Conservation (phyloP, 495 filamentous ascomycete species). For the Annulohypoxylon stygium region DNA sequence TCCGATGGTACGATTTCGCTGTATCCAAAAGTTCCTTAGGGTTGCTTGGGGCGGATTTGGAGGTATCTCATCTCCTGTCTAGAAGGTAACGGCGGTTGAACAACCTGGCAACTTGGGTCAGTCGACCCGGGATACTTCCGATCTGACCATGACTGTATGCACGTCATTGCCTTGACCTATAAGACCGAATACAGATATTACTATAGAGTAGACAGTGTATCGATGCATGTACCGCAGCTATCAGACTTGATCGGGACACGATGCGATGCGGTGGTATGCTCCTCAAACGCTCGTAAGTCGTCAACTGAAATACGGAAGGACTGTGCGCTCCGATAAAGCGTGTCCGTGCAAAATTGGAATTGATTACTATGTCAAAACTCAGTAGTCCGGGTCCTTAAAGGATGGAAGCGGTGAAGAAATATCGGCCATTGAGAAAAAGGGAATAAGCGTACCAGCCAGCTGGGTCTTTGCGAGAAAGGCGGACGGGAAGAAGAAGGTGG, state of each 20-base stretch:
- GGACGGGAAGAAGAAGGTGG: conserved; percentile 34
- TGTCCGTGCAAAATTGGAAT: conserved; percentile 13
- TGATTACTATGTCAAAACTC: conserved; percentile 33
- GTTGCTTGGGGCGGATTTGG: conserved; percentile 19
- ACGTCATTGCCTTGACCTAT: conserved; percentile 47
- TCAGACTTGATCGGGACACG: conserved; percentile 22
- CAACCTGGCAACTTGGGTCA: conserved; percentile 38
- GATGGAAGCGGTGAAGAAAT: conserved; percentile 40
- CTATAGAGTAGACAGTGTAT: conserved; percentile 38
- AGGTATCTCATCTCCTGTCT: conserved; percentile 32
- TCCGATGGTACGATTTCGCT: conserved; percentile 44
- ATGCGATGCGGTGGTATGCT: conserved; percentile 5
- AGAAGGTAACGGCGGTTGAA: conserved; percentile 27
- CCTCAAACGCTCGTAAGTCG: conserved; percentile 18
- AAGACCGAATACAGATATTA: conserved; percentile 31
- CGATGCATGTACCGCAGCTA: conserved; percentile 31
- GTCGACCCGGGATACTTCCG: conserved; percentile 47
- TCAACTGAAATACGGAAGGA: conserved; percentile 20
- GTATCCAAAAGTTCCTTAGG: conserved; percentile 25
- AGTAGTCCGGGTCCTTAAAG: conserved; percentile 25
- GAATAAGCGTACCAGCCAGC: conserved; percentile 38
- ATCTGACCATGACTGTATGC: conserved; percentile 45
- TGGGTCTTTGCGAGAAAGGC: conserved; percentile 39
- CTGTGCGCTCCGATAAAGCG: conserved; percentile 30
- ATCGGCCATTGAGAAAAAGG: conserved; percentile 31